Percentiles rank a stretch among this genome's conserved stretches.
These are phyloP conservation scores for Arabis hirsuta DNA, from an alignment of 345 rosid genomes.

Conservation along the genomic window DNA sequence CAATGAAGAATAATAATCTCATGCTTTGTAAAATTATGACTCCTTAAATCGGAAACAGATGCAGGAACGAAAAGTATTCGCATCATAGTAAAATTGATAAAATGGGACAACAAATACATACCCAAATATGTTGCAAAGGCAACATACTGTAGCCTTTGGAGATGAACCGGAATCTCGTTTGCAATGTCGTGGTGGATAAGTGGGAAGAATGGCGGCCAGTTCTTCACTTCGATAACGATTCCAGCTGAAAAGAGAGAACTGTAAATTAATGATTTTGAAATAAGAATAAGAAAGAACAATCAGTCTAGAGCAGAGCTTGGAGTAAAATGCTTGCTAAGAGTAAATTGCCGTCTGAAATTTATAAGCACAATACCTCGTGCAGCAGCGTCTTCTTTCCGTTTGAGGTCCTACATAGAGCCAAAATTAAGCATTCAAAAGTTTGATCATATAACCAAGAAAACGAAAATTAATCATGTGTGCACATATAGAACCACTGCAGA, in stretches of 20 bases:
- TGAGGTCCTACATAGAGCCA: conserved; percentile 63
- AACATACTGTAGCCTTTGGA: conserved; percentile 75
- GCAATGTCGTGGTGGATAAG: conserved; percentile 87
- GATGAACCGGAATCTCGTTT: conserved; percentile 82
- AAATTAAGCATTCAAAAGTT: background rate
- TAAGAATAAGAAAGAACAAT: background rate
- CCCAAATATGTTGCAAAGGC: conserved; percentile 78
- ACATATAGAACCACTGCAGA: background rate
- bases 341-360: background rate
- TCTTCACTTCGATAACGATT: conserved; percentile 72
- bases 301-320: background rate
- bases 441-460: background rate
- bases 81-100: conserved; percentile 6
- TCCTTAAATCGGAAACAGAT: background rate
- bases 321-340: background rate
- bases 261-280: background rate
- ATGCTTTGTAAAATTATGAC: background rate
- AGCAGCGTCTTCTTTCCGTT: conserved; percentile 91
- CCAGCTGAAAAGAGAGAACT: conserved; percentile 59
- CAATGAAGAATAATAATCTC: background rate
- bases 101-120: conserved; percentile 31
- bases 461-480: background rate
- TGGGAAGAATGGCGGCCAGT: conserved; percentile 89
- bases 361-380: conserved; percentile 65
- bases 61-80: conserved; percentile 15